Evolutionary conservation across 768 basidiomycete species (phyloP), one percentile per base, ranked within the genome.

Genomic region (Agaricus blazei): DNA sequence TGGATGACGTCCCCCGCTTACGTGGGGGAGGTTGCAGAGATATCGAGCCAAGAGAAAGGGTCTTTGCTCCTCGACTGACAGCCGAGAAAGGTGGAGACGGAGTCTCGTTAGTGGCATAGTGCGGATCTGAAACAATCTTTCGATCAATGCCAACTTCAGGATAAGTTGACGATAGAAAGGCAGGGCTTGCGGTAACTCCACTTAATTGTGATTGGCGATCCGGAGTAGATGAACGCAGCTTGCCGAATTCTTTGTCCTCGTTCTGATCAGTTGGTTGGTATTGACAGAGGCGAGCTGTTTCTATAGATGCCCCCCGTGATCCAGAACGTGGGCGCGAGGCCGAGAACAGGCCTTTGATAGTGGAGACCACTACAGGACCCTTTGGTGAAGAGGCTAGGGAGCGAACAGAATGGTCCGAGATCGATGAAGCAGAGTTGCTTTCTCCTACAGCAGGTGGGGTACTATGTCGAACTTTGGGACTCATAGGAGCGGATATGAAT

Each of bases 291-390:
- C 60, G 59, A n/a, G 70, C 71, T 34, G 64, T 70, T 29, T 75
- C 71, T n/a, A 75, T 65, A 5, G 77, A 75, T 7, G 77, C 70
- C 14, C 80, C 73, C 38, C 77, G 74, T 15, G 84, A 84, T 2
- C 74, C 69, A 3, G 85, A 84, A 3, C 83, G 78, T 36, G 84
- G 82, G 4, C 85, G 80, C 11, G 68, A 61, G 14, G 68, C 70
- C 29, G 74, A 68, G 60, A 87, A 86, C 29, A 88, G 65, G 9
- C 82, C 79, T 62, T 83, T 86, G 44, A 87, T 66, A 2, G 84
- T 76, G 4, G 83, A 77, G 15, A 85, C 81, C 9, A 80, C 75
- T 49, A 68, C 65, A 19, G 71, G 58, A 15, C 76, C 62, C 31
- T 68, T 75, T n/a, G 74, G 71, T 15, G 68, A 63, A 24, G 74